Base-by-base conservation (phyloP, 2,329 filamentous ascomycete species). In the Ciborinia camelliae region DNA sequence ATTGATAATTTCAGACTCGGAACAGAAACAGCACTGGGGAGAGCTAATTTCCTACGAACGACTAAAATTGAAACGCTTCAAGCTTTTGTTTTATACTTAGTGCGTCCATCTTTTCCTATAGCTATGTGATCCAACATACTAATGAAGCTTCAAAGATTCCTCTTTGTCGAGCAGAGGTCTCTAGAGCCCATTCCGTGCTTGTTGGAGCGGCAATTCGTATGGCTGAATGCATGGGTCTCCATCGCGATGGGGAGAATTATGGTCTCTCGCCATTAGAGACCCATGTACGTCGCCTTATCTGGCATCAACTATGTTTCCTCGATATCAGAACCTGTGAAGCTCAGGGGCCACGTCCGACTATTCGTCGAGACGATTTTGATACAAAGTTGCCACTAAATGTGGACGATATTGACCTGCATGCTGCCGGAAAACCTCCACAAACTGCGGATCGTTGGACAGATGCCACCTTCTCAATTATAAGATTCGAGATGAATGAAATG, bases 301-400 rank as follows among this genome's bases (percentile, higher is more conserved):
- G 90, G 90, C 87, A 91, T 73, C 89, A 92, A 71, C 80, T 93
- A 26, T 91, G 88, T 75, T 90, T 90, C 73, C 80, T 93, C 10
- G 90, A 92, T 73, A 83, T 91, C 64, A 82, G 89, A 47, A 91
- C 89, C 0, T 90, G 86, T 71, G 90, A 92, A 75, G 85, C 87
- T 1, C 89, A 90, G 67, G 90, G 89, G 0, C 90, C 90, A 10
- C 82, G 86, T 30, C 88, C 88, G 0, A 83, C 85, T 61, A 91
- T 92, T 62, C 83, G 88, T n/a, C 80, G 83, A 47, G 89, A 90
- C 28, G 89, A 92, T 71, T 92, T 88, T 74, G 89, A 91, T 70
- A 91, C 90, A 0, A 85, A 84, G 66, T 81, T 91, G 32, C 90
- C 90, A 0, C 77, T 89, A 14, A 91, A 92, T 73, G 83, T 89